Percentiles rank a stretch among this genome's conserved stretches.
Conservation (phyloP, 192 early-diverging fungal genomes). For the Backusella liffmaniae region DNA sequence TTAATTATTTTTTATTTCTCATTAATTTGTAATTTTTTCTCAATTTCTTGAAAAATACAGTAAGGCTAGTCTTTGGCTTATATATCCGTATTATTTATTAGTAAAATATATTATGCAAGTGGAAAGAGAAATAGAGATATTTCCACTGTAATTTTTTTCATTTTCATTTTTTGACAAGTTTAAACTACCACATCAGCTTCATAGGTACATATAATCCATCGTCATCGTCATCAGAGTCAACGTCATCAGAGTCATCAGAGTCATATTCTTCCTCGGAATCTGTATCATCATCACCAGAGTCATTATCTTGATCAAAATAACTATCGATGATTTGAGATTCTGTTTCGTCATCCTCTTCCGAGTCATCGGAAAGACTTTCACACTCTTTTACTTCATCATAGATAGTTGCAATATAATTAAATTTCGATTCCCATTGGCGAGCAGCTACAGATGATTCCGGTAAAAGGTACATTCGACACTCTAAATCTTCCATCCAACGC, state of each 20-base stretch:
- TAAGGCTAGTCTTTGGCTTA: too few relatives aligned
- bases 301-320: conserved; percentile 1
- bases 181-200: conserved; percentile 7
- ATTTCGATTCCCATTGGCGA: conserved; percentile 20
- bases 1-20: too few relatives aligned
- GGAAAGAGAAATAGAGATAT: neutral
- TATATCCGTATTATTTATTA: neutral
- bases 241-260: neutral
- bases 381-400: conserved; percentile 20
- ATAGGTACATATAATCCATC: neutral
- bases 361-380: neutral
- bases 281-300: neutral
- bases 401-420: conserved; percentile 27
- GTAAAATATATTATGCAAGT: neutral
- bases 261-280: neutral
- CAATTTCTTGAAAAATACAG: too few relatives aligned
- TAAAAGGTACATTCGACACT: conserved; percentile 32
- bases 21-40: too few relatives aligned
- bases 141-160: neutral
- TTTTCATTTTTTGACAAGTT: neutral
- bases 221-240: neutral
- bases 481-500: conserved; percentile 6
- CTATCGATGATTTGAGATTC: conserved; percentile 16
- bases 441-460: conserved; percentile 21
- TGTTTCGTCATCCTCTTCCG: neutral